A percentile compares a stretch with the other conserved stretches of the same genome.
These are phyloP conservation scores for Byssochlamys sp. DNA, from an alignment of 2,329 filamentous ascomycete genomes.

Conservation along the genomic window DNA sequence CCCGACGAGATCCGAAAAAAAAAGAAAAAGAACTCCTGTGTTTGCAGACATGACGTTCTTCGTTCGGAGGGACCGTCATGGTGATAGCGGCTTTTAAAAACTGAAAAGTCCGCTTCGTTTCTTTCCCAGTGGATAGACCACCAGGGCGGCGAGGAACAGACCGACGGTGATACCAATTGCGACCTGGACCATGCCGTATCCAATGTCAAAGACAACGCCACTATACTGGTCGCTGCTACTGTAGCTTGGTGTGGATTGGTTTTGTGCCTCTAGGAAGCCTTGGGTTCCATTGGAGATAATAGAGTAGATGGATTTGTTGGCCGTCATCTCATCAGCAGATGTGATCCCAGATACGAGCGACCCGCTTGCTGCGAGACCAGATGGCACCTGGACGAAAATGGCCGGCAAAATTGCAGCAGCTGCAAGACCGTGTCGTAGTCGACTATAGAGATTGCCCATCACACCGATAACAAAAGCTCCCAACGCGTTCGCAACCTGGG, in stretches of 20 bases:
- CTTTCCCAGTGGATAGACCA: slow-evolving; percentile 42
- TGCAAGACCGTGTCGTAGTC: slow-evolving; percentile 65
- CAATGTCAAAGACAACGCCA: slow-evolving; percentile 35
- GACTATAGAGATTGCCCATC: slow-evolving; percentile 69
- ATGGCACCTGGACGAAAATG: slow-evolving; percentile 65
- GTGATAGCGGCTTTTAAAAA: slow-evolving; percentile 21
- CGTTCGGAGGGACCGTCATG: not conserved
- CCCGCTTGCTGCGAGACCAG: slow-evolving; percentile 51
- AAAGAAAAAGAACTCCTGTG: slow-evolving; percentile 2
- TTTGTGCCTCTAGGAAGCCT: slow-evolving; percentile 21
- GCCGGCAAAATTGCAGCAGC: slow-evolving; percentile 80
- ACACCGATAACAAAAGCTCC: slow-evolving; percentile 73
- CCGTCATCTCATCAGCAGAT: slow-evolving; percentile 47
- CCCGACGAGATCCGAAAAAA: not conserved
- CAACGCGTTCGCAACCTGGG: slow-evolving; percentile 68
- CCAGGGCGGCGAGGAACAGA: slow-evolving; percentile 38
- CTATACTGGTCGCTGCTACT: slow-evolving; percentile 9
- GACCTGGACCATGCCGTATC: slow-evolving; percentile 42
- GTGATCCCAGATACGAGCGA: slow-evolving; percentile 50
- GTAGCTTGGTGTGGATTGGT: slow-evolving; percentile 13
- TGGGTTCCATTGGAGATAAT: slow-evolving; percentile 37
- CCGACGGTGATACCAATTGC: slow-evolving; percentile 43
- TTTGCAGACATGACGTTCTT: not conserved
- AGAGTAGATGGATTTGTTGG: slow-evolving; percentile 21
- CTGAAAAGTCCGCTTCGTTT: slow-evolving; percentile 41